A percentile compares a stretch with the other conserved stretches of the same genome.
These are phyloP conservation scores for Neonothopanus nambi DNA, from an alignment of 1,284 basidiomycete genomes.

Conservation along the genomic window DNA sequence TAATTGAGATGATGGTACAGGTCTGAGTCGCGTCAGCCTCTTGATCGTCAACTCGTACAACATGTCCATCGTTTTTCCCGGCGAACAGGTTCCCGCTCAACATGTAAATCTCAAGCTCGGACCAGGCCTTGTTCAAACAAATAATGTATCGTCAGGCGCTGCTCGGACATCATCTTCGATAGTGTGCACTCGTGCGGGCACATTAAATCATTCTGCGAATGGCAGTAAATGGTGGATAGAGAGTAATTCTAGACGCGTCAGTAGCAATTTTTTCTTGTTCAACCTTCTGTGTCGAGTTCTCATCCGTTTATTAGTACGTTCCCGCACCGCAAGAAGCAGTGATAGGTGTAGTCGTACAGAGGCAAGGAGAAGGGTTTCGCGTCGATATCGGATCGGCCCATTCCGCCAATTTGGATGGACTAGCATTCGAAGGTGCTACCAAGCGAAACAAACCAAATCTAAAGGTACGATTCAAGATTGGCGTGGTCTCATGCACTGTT, in stretches of 20 bases:
- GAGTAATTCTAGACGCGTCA: constrained; percentile 69
- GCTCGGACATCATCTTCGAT: constrained; percentile 35
- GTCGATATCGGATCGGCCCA: constrained; percentile 85
- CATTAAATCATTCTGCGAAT: constrained; percentile 67
- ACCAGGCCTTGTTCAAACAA: constrained; percentile 64
- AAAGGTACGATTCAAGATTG: constrained; percentile 52
- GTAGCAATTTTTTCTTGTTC: constrained; percentile 25
- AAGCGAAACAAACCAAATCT: constrained; percentile 84
- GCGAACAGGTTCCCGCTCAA: constrained; percentile 65
- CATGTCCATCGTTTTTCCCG: constrained; percentile 67
- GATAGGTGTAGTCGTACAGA: constrained; percentile 69
- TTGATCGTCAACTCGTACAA: constrained; percentile 18
- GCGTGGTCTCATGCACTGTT: constrained; percentile 4
- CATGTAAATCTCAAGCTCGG: constrained; percentile 80
- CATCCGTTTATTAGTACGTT: constrained; percentile 63
- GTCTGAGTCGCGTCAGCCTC: constrained; percentile 11
- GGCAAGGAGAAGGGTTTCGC: constrained; percentile 77
- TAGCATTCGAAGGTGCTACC: constrained; percentile 86
- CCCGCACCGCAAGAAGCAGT: constrained; percentile 82
- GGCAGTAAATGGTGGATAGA: constrained; percentile 82
- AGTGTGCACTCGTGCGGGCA: constrained; percentile 68
- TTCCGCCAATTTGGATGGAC: constrained; percentile 70
- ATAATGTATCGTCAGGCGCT: constrained; percentile 26
- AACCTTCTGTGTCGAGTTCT: constrained; percentile 6
- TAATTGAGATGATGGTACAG: constrained; percentile 18